Conservation (phyloP, 129 eudicot genomes). For the Chrysanthemum makinoi region DNA sequence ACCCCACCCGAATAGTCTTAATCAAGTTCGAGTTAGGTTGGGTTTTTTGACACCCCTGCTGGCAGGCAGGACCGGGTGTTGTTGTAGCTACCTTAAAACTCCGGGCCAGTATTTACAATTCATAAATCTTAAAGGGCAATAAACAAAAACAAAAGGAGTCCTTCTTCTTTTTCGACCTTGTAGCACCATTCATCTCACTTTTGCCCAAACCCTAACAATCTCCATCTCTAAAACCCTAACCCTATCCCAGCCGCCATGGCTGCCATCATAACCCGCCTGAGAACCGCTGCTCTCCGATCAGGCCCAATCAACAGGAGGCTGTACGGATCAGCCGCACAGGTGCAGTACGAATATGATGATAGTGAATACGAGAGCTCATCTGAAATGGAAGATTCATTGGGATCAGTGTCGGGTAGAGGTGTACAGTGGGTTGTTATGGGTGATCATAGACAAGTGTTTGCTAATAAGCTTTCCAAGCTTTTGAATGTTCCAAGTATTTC, state of each 20-base stretch:
- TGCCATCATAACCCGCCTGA: conserved; percentile 52
- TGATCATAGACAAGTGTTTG: conserved; percentile 84
- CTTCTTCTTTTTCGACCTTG: conserved; percentile 10
- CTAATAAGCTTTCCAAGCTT: conserved; percentile 72
- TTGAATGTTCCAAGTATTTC: conserved; percentile 83
- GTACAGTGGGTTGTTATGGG: conserved; percentile 97
- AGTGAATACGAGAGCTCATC: conserved; percentile 24
- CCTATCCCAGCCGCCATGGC: conserved; percentile 61
- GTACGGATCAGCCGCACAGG: conserved; percentile 76
- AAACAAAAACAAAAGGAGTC: no score
- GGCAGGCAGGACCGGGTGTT: no score
- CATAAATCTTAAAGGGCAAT: no score
- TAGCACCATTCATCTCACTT: neutral
- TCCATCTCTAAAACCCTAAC: conserved; percentile 29
- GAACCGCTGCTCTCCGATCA: conserved; percentile 33
- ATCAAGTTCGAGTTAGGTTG: no score
- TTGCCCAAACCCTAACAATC: conserved; percentile 29
- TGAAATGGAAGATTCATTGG: conserved; percentile 53
- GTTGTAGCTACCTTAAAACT: no score
- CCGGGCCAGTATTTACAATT: no score
- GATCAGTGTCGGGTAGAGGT: conserved; percentile 69
- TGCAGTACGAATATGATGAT: conserved; percentile 56
- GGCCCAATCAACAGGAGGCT: conserved; percentile 31
- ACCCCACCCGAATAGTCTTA: no score
- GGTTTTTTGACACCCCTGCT: no score